These are phyloP conservation scores for Sporothrix schenckii DNA, from an alignment of 2,329 filamentous ascomycete genomes.

Conservation along the genomic window DNA sequence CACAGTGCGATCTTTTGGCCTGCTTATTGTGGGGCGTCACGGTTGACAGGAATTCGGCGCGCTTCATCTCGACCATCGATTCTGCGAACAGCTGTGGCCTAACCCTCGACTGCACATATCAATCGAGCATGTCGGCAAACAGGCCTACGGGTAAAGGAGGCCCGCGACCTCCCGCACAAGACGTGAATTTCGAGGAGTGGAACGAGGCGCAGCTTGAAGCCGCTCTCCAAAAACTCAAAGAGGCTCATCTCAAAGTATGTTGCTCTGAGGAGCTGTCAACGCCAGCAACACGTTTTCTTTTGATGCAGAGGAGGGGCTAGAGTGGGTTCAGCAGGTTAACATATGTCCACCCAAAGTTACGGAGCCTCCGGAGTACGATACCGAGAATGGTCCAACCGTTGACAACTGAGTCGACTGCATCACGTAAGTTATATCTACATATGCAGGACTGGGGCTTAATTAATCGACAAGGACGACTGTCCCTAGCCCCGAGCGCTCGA, in stretches of 20 bases:
- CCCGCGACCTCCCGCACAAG: conserved; percentile 5
- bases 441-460: background rate
- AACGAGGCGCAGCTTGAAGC: conserved; percentile 56
- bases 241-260: conserved; percentile 58
- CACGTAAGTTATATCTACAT: conserved; percentile 49
- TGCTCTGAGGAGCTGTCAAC: no score
- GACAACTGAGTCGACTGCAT: conserved; percentile 50
- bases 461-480: background rate
- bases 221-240: conserved; percentile 55
- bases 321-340: background rate
- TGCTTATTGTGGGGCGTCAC: background rate
- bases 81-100: background rate
- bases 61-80: background rate
- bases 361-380: conserved; percentile 53
- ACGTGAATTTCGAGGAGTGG: conserved; percentile 42
- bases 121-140: conserved; percentile 17
- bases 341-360: conserved; percentile 44
- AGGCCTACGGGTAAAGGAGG: conserved; percentile 19
- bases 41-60: background rate
- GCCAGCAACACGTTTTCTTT: no score
- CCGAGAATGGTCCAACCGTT: conserved; percentile 58
- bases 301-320: background rate
- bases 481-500: background rate
- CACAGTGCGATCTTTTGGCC: conserved; percentile 19
- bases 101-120: background rate